Evolutionary conservation across 139 green algal genomes (phyloP).

Genomic region (Chlamydomonas incerta): DNA sequence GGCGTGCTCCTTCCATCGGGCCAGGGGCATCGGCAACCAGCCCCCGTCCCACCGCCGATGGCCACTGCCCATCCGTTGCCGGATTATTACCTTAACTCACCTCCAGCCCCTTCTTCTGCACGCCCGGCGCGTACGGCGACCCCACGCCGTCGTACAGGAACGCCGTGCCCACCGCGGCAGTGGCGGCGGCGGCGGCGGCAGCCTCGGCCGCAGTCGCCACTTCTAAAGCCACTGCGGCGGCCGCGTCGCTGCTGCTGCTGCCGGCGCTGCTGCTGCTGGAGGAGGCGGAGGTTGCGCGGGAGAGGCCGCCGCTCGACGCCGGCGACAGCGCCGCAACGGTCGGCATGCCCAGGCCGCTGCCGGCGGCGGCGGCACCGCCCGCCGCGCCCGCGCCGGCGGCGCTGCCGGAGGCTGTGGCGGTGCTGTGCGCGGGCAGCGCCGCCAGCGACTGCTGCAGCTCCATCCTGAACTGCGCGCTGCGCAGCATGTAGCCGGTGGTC

Average conservation of each 20-base stretch:
- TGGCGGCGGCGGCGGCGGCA: not conserved
- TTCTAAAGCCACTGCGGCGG: too few relatives aligned
- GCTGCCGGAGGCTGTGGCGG: not conserved
- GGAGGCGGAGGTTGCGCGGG: too few relatives aligned
- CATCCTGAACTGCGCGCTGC: conserved; percentile 82
- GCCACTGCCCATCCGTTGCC: too few relatives aligned
- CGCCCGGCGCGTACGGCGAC: conserved; percentile 65
- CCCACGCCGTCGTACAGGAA: conserved; percentile 32
- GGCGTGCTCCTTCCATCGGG: too few relatives aligned
- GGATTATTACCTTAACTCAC: too few relatives aligned
- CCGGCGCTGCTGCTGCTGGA: too few relatives aligned
- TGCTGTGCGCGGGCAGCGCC: not conserved
- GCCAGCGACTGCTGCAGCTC: conserved; percentile 63
- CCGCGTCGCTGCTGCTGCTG: too few relatives aligned
- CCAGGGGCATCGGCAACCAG: too few relatives aligned
- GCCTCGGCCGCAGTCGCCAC: not conserved
- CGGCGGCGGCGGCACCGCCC: not conserved
- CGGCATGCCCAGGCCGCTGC: not conserved
- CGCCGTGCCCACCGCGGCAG: not conserved
- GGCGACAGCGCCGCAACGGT: not conserved
- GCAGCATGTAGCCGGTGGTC: conserved; percentile 90
- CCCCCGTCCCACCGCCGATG: not conserved
- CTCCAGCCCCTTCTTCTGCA: conserved; percentile 71
- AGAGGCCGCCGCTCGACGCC: not conserved
- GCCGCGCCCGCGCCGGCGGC: not conserved